A percentile compares a stretch with the other conserved stretches of the same genome.
Conservation (phyloP, 2,329 filamentous ascomycete species). For the Tolypocladium sp. region DNA sequence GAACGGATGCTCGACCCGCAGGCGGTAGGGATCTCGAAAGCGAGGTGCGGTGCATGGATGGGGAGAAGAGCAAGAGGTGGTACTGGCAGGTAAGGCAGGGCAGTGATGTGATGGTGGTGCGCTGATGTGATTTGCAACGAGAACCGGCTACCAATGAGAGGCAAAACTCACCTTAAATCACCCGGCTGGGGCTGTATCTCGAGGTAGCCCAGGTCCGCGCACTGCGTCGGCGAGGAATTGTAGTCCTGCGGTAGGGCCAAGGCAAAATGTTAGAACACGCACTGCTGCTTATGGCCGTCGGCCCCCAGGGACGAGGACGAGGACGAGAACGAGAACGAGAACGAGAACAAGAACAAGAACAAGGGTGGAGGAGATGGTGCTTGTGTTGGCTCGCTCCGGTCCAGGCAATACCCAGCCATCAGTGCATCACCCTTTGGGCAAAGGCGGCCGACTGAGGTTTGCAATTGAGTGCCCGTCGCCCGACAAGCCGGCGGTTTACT, state of each 20-base stretch:
- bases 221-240: conserved; percentile 39
- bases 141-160: conserved; percentile 11
- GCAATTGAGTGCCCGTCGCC: background rate
- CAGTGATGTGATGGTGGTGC: conserved; percentile 3
- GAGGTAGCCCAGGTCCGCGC: conserved; percentile 42
- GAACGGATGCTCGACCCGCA: background rate
- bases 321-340: background rate
- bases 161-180: conserved; percentile 45
- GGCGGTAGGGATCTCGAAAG: conserved; percentile 1
- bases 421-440: too few relatives aligned
- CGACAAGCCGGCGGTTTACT: background rate
- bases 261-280: conserved; percentile 10
- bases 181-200: conserved; percentile 36
- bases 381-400: background rate
- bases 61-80: background rate
- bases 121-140: conserved; percentile 5
- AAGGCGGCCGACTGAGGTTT: background rate
- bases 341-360: background rate
- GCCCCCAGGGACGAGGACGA: background rate
- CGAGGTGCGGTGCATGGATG: conserved; percentile 2
- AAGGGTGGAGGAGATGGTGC: background rate
- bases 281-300: conserved; percentile 4
- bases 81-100: background rate
- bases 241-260: conserved; percentile 37
- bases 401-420: background rate